Evolutionary conservation across 331 rosid genomes (phyloP).

Genomic region (Pyrus hybrid): DNA sequence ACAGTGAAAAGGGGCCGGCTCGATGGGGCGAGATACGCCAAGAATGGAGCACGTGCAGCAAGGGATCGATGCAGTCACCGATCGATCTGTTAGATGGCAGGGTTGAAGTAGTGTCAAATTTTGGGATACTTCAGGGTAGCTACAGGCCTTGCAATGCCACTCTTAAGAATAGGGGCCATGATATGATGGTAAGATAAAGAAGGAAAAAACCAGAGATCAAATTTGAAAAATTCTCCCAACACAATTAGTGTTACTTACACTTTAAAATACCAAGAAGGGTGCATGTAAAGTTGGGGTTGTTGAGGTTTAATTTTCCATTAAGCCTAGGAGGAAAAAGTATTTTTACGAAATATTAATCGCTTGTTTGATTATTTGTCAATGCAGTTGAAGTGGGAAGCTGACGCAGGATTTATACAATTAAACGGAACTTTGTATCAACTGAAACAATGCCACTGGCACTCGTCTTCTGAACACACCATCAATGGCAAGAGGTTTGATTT

Average conservation of each 20-base stretch:
- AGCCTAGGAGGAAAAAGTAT: background rate
- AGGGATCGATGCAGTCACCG: conserved; percentile 70
- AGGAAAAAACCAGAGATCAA: background rate
- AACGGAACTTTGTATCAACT: conserved; percentile 44
- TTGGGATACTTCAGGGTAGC: conserved; percentile 23
- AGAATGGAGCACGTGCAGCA: conserved; percentile 48
- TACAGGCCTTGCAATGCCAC: conserved; percentile 51
- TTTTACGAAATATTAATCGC: background rate
- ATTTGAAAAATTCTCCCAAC: background rate
- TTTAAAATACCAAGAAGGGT: background rate
- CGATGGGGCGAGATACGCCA: conserved; percentile 53
- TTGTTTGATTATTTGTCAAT: background rate
- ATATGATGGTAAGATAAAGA: conserved; percentile 45
- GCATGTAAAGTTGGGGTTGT: background rate
- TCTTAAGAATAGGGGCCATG: conserved; percentile 63
- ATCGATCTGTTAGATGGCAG: conserved; percentile 36
- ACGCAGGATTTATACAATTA: conserved; percentile 35
- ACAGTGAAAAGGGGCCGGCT: conserved; percentile 37
- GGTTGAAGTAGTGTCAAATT: conserved; percentile 29
- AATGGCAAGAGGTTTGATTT: conserved; percentile 42
- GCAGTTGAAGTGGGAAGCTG: conserved; percentile 38
- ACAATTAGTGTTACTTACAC: background rate
- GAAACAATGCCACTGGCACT: conserved; percentile 67
- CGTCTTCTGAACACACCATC: conserved; percentile 64
- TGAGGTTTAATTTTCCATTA: background rate